phyloP scores from a whole-genome alignment of 1,284 basidiomycete genomes.

The Stygiomarasmius scandens region DNA sequence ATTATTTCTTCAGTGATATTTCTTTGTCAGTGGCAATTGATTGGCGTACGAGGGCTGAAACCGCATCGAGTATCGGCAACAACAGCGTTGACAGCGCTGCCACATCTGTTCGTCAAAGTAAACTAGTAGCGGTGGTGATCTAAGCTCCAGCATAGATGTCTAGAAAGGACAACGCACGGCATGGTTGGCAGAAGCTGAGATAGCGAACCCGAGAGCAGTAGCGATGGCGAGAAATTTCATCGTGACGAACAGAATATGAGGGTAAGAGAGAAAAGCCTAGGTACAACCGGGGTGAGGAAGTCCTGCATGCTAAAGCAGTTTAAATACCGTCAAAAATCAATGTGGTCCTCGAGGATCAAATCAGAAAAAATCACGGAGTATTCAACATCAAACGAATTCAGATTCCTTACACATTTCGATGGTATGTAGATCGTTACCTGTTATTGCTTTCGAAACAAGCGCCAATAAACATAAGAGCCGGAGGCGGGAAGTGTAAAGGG shows the following conservation, averaged over 20 bases:
- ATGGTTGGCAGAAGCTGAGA: constrained; percentile 5
- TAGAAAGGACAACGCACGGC: neutral
- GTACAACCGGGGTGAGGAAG: neutral
- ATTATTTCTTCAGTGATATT: too few relatives aligned
- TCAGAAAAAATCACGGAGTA: too few relatives aligned
- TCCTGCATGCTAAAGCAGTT: too few relatives aligned
- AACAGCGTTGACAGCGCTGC: constrained; percentile 31
- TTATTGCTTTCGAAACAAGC: too few relatives aligned
- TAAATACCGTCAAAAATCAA: too few relatives aligned
- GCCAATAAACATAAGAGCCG: too few relatives aligned
- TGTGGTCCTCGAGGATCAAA: too few relatives aligned
- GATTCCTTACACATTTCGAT: too few relatives aligned
- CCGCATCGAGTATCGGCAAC: constrained; percentile 42
- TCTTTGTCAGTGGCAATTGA: too few relatives aligned
- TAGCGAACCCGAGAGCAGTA: constrained; percentile 4
- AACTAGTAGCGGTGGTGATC: constrained; percentile 33
- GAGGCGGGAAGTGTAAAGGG: too few relatives aligned
- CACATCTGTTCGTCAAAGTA: constrained; percentile 38
- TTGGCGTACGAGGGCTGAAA: constrained; percentile 38
- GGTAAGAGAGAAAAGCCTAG: neutral
- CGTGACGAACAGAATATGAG: neutral
- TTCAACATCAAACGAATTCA: too few relatives aligned
- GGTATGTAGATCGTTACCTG: too few relatives aligned
- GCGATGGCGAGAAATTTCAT: constrained; percentile 4
- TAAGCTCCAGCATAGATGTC: constrained; percentile 11